Conservation (phyloP, 148 eudicot species). For the Rhododendron molle region DNA sequence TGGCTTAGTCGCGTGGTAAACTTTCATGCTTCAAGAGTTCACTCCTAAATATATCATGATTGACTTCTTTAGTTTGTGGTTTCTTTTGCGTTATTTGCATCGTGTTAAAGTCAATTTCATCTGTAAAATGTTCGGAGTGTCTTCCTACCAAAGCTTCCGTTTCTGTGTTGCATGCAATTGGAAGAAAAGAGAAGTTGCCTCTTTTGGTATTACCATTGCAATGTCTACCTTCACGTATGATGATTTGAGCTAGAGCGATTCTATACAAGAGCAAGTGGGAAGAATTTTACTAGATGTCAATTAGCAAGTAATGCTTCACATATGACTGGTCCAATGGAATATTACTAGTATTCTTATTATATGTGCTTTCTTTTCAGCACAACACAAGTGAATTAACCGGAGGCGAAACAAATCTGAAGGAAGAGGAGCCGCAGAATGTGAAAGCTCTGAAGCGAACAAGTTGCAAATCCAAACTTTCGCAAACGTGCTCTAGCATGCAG, state of each 20-base stretch:
- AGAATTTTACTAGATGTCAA: not conserved
- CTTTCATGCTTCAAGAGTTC: not conserved
- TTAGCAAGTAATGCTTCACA: not conserved
- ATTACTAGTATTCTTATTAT: not conserved
- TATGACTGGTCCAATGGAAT: not conserved
- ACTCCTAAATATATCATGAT: not conserved
- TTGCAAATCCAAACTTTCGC: not conserved
- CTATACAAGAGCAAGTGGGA: not conserved
- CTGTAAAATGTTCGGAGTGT: not conserved
- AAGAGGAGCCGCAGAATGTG: not conserved
- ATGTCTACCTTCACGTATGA: not conserved
- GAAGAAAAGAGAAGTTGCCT: not conserved
- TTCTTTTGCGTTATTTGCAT: not conserved
- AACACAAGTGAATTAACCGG: not conserved
- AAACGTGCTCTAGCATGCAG: not conserved
- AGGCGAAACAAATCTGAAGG: not conserved
- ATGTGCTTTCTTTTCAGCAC: not conserved
- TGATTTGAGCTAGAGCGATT: not conserved
- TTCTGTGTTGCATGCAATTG: not conserved
- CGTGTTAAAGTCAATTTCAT: not conserved
- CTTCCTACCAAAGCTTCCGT: not conserved
- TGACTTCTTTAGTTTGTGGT: not conserved
- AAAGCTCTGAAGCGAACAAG: not conserved
- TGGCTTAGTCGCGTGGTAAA: not conserved
- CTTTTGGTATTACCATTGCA: not conserved